Conservation (phyloP, 2,329 filamentous ascomycete species). For the Aureobasidium uvarum region DNA sequence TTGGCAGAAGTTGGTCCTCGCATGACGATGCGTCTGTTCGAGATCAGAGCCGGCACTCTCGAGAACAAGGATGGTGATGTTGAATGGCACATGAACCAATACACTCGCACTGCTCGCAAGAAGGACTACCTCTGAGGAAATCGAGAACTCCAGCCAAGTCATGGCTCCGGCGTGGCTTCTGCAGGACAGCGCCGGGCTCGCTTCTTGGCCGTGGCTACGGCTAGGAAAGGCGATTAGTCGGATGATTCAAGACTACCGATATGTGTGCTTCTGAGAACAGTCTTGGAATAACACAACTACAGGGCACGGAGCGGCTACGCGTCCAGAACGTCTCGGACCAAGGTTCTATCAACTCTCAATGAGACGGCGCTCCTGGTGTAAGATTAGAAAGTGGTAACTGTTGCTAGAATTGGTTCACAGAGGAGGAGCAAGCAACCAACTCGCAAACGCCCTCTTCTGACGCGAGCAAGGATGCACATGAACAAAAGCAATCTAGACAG, state of each 20-base stretch:
- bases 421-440: background rate
- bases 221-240: conserved; percentile 1
- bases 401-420: background rate
- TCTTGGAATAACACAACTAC: background rate
- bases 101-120: conserved; percentile 88
- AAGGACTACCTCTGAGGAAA: conserved; percentile 85
- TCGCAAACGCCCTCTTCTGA: background rate
- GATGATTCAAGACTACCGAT: background rate
- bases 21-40: conserved; percentile 96
- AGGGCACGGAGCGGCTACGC: background rate
- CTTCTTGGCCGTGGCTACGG: conserved; percentile 2
- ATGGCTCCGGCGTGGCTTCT: background rate
- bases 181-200: conserved; percentile 16
- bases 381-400: background rate
- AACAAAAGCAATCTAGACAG: background rate
- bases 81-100: conserved; percentile 95
- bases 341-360: background rate
- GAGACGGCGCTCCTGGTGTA: background rate
- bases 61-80: conserved; percentile 95
- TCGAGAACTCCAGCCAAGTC: background rate
- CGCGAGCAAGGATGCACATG: background rate
- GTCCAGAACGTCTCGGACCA: background rate
- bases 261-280: background rate
- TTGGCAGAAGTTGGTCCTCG: conserved; percentile 85
- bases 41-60: conserved; percentile 85